Base-by-base conservation (phyloP, 1,139 yeast genomes). In the Hyphopichia burtonii region DNA sequence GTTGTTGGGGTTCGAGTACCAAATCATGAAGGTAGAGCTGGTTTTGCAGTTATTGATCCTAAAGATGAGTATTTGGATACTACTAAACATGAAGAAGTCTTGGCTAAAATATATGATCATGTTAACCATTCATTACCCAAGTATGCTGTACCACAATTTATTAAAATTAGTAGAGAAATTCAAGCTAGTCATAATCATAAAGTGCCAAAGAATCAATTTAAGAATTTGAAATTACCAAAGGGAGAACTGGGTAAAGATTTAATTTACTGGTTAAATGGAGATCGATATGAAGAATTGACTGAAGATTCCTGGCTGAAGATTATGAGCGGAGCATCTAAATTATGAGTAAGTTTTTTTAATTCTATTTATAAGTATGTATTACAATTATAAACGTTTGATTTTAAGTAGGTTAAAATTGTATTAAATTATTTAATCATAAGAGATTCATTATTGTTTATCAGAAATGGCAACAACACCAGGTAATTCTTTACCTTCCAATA, bases 391-490 rank as follows among this genome's bases (percentile, higher is more conserved):
- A 16, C 19, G 15, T 7, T 31, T 30, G 17, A 16, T 8, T 20
- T 20, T 20, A 20, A n/a, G n/a, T n/a, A n/a, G n/a, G n/a, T n/a
- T n/a, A n/a, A n/a, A n/a, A n/a, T n/a, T 25, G 28, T 25, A 25
- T 25, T 23, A 23, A 34, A 34, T 5, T n/a, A n/a, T n/a, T n/a
- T n/a, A 17, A 22, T 34, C 28, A 34, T 23, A n/a, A 34, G 14
- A 16, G 32, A 16, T 12, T 15, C 18, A 30, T 30, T 53, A 55
- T 58, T 75, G 61, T 71, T 85, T 86, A 71, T 77, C 82, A 56
- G 94, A 82, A 59, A 90, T 83, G 68, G 93, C 94, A 65, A 78
- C 82, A 54, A 91, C 97, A 82, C 98, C 98, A 56, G 98, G 98
- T 63, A 91, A 82, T 56, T 80, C 94, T 82, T 91, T 91, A 76